These are phyloP conservation scores for Malassezia furfur DNA, from an alignment of 1,284 basidiomycete species.

Conservation along the genomic window DNA sequence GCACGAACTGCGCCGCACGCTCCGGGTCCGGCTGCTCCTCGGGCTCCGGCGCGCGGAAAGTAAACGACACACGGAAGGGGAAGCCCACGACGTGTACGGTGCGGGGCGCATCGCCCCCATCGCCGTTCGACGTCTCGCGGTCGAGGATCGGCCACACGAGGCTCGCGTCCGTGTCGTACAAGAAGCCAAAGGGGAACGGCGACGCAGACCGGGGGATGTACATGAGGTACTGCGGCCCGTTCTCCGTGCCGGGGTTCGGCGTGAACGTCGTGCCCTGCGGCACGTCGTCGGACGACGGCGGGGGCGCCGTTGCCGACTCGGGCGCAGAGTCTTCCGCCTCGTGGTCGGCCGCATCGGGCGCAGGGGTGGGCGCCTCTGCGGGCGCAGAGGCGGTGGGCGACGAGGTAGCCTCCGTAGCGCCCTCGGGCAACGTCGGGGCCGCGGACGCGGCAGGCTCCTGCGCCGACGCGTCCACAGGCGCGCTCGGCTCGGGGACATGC, in stretches of 20 bases:
- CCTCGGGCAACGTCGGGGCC: too few species aligned
- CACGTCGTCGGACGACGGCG: not conserved
- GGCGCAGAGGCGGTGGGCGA: too few species aligned
- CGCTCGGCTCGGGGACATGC: too few species aligned
- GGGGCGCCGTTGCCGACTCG: not conserved
- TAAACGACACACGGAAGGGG: constrained; percentile 32
- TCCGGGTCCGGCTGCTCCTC: constrained; percentile 25
- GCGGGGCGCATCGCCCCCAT: not conserved
- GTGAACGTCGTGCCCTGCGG: not conserved
- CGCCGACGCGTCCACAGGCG: too few species aligned
- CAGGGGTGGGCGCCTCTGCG: too few species aligned
- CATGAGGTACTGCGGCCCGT: constrained; percentile 16
- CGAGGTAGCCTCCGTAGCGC: too few species aligned
- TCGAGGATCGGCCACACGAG: constrained; percentile 34
- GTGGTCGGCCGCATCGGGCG: too few species aligned
- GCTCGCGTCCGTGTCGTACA: constrained; percentile 30
- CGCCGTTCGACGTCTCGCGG: not conserved
- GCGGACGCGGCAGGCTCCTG: too few species aligned
- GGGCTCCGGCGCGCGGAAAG: constrained; percentile 23
- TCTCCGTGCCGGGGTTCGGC: not conserved
- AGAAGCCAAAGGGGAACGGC: constrained; percentile 35
- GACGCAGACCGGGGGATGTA: constrained; percentile 34
- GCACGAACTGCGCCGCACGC: constrained; percentile 27
- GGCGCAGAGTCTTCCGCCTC: too few species aligned
- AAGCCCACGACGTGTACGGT: constrained; percentile 19